Evolutionary conservation across 768 basidiomycete genomes (phyloP), one percentile per base, ranked within the genome.

Genomic region (Rhodosporidiobolus odoratus): DNA sequence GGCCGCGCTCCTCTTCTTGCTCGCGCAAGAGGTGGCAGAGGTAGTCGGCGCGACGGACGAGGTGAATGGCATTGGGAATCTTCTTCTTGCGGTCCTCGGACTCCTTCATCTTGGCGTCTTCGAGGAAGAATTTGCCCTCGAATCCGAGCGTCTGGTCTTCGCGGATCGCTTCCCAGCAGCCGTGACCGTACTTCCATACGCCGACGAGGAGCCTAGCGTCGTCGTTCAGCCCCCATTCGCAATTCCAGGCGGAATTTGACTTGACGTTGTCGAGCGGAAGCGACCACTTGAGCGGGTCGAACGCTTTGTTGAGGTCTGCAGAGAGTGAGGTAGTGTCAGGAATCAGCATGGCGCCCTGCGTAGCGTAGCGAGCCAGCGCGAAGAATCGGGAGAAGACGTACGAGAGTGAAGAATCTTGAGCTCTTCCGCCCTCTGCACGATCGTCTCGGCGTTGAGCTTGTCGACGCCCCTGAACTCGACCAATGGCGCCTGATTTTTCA

Each of bases 381-480:
- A 50, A 35, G 37, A 43, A 23, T 19, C 34, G n/a, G 35, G 35
- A 59, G 66, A 16, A 15, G 13, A 56, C 75, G 32, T 38, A 77
- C 77, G 86, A 75, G 88, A 86, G 80, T 87, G 90, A 34, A 98
- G 84, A 58, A 95, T 90, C 72, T 88, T 87, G 62, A 99, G 87
- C 79, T 96, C 93, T 45, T 89, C 88, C 78, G 89, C 83, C 40
- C 96, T 87, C 34, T 91, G 91, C 63, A 96, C 85, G 59, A 97
- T 89, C 0, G 96, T 98, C 80, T 98, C 96, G 19, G 96, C 96
- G 79, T 99, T 99, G 83, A 99, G 91, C 77, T 91, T 92, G 72
- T 88, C 84, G 62, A 97, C 92, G 58, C 88, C 88, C 71, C 90
- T 86, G 82, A 88, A 96, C 30, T 88, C 87, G 75, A 98, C 90